Conservation (phyloP, 352 stramenopile species). For the Phytopythium kandeliae region DNA sequence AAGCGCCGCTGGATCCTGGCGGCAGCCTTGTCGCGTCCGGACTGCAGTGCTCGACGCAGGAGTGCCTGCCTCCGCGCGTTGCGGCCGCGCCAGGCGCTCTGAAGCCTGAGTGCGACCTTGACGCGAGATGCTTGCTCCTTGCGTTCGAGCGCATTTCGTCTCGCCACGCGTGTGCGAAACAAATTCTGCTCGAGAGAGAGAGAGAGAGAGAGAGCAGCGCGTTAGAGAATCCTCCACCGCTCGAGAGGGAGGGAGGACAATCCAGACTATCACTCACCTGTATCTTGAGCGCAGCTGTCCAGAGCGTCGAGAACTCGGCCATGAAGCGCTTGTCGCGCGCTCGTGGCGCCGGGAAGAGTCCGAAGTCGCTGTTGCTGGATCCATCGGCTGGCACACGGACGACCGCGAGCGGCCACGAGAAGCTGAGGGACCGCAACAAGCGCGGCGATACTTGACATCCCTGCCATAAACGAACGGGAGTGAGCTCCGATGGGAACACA, state of each 20-base stretch:
- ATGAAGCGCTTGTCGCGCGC: conserved; percentile 64
- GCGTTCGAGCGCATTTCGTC: conserved; percentile 15
- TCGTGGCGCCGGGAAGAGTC: conserved; percentile 60
- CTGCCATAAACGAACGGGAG: conserved; percentile 8
- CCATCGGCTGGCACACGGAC: conserved; percentile 28
- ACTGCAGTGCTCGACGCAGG: conserved; percentile 38
- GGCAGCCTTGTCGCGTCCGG: conserved; percentile 39
- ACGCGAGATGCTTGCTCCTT: conserved; percentile 33
- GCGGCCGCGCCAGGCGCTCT: conserved; percentile 62
- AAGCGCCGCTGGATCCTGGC: conserved; percentile 70
- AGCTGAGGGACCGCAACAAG: conserved; percentile 53
- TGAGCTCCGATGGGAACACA: not conserved
- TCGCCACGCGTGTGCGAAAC: conserved; percentile 41
- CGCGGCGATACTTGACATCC: conserved; percentile 56
- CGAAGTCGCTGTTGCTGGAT: conserved; percentile 25
- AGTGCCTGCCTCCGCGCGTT: conserved; percentile 39
- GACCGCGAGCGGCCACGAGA: conserved; percentile 57
- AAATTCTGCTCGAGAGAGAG: conserved; percentile 31
- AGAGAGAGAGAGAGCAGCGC: too few species aligned
- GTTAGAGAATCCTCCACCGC: too few species aligned
- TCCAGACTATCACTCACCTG: conserved; percentile 20
- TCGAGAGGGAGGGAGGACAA: not conserved
- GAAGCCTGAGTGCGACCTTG: conserved; percentile 42
- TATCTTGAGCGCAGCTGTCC: conserved; percentile 51
- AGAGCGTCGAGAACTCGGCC: conserved; percentile 45